These are phyloP conservation scores for Epicoccum nigrum DNA, from an alignment of 2,329 filamentous ascomycete genomes.

Conservation along the genomic window DNA sequence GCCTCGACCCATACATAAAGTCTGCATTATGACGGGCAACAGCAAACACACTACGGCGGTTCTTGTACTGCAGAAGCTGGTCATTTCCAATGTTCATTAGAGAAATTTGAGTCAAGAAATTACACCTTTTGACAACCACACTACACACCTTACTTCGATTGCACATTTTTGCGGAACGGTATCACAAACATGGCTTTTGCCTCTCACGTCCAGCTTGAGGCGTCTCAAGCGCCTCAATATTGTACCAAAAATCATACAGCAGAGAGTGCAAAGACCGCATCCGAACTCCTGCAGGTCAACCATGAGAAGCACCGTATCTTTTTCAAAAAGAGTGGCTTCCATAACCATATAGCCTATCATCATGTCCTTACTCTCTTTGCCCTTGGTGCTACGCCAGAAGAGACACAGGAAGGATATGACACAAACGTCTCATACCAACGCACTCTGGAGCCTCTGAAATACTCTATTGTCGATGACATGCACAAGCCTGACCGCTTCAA, in stretches of 20 bases:
- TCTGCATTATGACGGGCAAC: background rate
- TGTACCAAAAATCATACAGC: conserved; percentile 55
- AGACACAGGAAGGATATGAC: conserved; percentile 69
- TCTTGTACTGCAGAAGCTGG: background rate
- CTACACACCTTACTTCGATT: background rate
- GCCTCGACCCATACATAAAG: conserved; percentile 1
- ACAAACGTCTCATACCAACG: conserved; percentile 72
- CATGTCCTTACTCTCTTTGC: conserved; percentile 78
- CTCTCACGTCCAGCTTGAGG: conserved; percentile 50
- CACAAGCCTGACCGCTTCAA: conserved; percentile 62
- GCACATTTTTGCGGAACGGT: background rate
- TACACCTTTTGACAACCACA: background rate
- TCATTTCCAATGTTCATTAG: conserved; percentile 1
- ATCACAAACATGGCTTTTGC: conserved; percentile 39
- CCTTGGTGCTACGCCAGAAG: conserved; percentile 67
- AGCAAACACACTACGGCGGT: too few relatives aligned
- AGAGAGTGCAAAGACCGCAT: conserved; percentile 67
- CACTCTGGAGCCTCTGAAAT: conserved; percentile 55
- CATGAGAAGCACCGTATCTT: conserved; percentile 78
- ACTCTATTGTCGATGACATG: conserved; percentile 62
- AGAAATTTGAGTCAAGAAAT: background rate
- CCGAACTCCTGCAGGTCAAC: conserved; percentile 76
- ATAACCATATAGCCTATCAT: conserved; percentile 84
- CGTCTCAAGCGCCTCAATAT: conserved; percentile 54
- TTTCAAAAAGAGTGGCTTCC: conserved; percentile 76